These are phyloP conservation scores for Pseudogymnoascus sp. DNA, from an alignment of 2,329 filamentous ascomycete species.

Conservation along the genomic window DNA sequence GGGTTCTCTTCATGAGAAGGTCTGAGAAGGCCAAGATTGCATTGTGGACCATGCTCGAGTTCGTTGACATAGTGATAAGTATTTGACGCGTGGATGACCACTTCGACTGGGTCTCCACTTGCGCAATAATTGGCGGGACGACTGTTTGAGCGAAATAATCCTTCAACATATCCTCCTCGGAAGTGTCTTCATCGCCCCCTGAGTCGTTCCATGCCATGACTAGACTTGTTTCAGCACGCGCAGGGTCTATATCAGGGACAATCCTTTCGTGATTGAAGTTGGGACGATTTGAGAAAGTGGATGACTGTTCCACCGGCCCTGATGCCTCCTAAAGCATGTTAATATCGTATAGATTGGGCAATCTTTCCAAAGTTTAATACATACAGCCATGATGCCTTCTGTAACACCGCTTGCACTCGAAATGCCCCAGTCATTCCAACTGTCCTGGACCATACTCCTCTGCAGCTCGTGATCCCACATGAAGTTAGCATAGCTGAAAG, in stretches of 20 bases:
- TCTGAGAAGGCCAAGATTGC: conserved; percentile 47
- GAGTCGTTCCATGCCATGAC: conserved; percentile 6
- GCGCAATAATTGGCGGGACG: conserved; percentile 45
- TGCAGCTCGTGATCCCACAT: conserved; percentile 38
- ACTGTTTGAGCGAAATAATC: conserved; percentile 43
- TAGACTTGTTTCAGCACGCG: background rate
- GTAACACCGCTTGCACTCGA: background rate
- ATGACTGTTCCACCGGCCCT: conserved; percentile 11
- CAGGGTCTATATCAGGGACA: background rate
- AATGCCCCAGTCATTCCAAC: conserved; percentile 12
- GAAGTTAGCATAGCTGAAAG: conserved; percentile 43
- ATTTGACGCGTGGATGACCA: conserved; percentile 44
- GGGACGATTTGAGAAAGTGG: background rate
- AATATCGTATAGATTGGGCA: background rate
- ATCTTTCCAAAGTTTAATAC: background rate
- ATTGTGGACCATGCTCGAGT: conserved; percentile 40
- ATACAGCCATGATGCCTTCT: background rate
- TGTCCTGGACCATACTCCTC: conserved; percentile 27
- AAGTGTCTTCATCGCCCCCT: conserved; percentile 20
- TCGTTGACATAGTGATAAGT: conserved; percentile 40
- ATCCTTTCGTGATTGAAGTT: background rate
- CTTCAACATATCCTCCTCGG: conserved; percentile 35
- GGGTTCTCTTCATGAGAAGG: conserved; percentile 25
- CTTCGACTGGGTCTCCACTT: conserved; percentile 45
- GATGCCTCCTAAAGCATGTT: conserved; percentile 14